A percentile compares a stretch with the other conserved stretches of the same genome.
phyloP scores from a whole-genome alignment of 2,329 filamentous ascomycete species.

The Nemania sp. region DNA sequence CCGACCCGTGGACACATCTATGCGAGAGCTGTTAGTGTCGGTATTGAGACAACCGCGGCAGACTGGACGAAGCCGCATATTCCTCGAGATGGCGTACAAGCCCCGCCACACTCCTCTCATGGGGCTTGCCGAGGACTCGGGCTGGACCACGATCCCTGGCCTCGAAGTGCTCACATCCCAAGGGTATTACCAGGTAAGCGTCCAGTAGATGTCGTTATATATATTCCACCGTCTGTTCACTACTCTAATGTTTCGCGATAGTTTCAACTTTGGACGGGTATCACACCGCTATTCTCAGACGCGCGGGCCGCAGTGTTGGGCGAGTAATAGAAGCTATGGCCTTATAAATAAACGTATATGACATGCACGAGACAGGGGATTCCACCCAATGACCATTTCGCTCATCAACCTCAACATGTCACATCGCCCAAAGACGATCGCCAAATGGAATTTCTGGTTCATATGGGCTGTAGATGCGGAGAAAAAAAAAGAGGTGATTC shows the following conservation, averaged over 20 bases:
- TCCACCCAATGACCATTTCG: background rate
- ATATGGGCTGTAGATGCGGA: background rate
- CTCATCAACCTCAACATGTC: background rate
- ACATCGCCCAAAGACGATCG: background rate
- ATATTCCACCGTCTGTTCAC: background rate
- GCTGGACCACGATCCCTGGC: slow-evolving; percentile 87
- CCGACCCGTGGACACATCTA: slow-evolving; percentile 78
- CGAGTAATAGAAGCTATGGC: slow-evolving; percentile 39
- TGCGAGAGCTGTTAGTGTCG: slow-evolving; percentile 73
- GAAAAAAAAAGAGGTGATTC: background rate
- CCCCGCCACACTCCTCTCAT: slow-evolving; percentile 86
- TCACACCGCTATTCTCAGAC: slow-evolving; percentile 77
- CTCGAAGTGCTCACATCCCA: slow-evolving; percentile 91
- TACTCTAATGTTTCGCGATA: slow-evolving; percentile 51
- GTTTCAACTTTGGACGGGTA: slow-evolving; percentile 88
- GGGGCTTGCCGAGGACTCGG: slow-evolving; percentile 79
- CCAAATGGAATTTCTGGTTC: background rate
- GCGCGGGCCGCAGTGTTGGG: slow-evolving; percentile 72
- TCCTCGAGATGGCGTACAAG: slow-evolving; percentile 98
- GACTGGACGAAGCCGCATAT: slow-evolving; percentile 62
- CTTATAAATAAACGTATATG: background rate
- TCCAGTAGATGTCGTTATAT: background rate
- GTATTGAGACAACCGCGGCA: slow-evolving; percentile 59
- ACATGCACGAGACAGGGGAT: background rate
- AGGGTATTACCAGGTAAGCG: slow-evolving; percentile 83